These are phyloP conservation scores for Scedosporium dehoogii DNA, from an alignment of 2,329 filamentous ascomycete species.

Conservation along the genomic window DNA sequence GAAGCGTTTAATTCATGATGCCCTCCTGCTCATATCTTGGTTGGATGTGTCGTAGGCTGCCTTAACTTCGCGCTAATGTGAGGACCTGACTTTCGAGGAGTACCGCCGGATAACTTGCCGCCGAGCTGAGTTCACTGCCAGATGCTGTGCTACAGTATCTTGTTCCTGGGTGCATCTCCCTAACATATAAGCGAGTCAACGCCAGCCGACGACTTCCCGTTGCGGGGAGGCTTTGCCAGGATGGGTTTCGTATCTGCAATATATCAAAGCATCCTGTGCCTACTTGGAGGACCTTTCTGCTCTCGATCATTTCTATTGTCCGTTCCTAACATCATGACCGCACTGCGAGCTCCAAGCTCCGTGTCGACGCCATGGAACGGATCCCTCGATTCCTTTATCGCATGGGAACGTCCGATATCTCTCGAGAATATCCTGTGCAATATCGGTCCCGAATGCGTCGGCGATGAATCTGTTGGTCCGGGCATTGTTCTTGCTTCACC, in stretches of 20 bases:
- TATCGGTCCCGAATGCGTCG: conserved; percentile 44
- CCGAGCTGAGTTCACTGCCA: too few relatives aligned
- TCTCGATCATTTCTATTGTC: background rate
- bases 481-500: conserved; percentile 51
- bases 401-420: background rate
- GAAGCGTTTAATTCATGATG: too few relatives aligned
- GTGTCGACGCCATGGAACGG: background rate
- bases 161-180: too few relatives aligned
- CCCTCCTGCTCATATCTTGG: too few relatives aligned
- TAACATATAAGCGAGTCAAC: too few relatives aligned
- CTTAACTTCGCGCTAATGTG: too few relatives aligned
- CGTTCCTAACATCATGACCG: background rate
- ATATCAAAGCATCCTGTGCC: background rate
- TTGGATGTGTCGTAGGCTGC: too few relatives aligned
- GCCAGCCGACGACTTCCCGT: too few relatives aligned
- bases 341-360: background rate
- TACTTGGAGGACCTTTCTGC: background rate
- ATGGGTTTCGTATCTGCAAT: background rate
- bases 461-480: conserved; percentile 32
- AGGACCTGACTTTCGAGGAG: too few relatives aligned
- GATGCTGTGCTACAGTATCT: too few relatives aligned
- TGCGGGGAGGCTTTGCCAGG: background rate
- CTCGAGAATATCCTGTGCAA: conserved; percentile 23
- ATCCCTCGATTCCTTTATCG: background rate
- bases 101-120: too few relatives aligned